phyloP scores from a whole-genome alignment of 164 flowering plant genomes.

The Paratinospora sagittata region DNA sequence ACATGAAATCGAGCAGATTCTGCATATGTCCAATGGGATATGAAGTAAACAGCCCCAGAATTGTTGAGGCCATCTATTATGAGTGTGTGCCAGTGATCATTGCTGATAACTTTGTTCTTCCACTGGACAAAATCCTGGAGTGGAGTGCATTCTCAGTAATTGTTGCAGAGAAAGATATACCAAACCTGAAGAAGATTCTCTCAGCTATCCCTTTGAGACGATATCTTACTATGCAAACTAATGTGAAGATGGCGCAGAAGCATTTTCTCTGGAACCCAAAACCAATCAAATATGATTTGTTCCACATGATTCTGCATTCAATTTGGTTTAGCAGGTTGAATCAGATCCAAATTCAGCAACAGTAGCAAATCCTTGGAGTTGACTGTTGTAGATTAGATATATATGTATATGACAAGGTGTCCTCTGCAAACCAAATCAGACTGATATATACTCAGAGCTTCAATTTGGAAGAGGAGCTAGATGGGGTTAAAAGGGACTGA shows the following conservation, averaged over 20 bases:
- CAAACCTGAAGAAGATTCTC: constrained; percentile 10
- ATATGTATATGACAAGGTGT: background rate
- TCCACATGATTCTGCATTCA: constrained; percentile 13
- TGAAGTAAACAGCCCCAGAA: constrained; percentile 14
- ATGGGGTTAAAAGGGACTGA: background rate
- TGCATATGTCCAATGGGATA: constrained; percentile 12
- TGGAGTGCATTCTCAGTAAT: constrained; percentile 12
- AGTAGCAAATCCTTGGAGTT: background rate
- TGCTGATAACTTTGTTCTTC: constrained; percentile 16
- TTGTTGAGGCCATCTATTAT: constrained; percentile 12
- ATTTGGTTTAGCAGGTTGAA: constrained; percentile 12
- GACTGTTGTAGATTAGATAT: background rate
- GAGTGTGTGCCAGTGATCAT: constrained; percentile 15
- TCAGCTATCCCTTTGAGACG: constrained; percentile 10
- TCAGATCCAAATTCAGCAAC: constrained; percentile 8
- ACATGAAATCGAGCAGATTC: constrained; percentile 12
- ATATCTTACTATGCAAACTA: constrained; percentile 10
- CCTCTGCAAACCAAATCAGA: background rate
- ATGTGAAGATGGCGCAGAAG: constrained; percentile 11
- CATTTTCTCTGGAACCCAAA: constrained; percentile 15
- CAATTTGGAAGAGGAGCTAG: background rate
- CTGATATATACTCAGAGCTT: background rate
- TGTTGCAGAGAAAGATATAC: constrained; percentile 17
- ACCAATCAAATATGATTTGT: constrained; percentile 11
- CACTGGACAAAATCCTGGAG: constrained; percentile 4